Conservation (phyloP, 2,329 filamentous ascomycete species). For the Hyphodiscus sp. region DNA sequence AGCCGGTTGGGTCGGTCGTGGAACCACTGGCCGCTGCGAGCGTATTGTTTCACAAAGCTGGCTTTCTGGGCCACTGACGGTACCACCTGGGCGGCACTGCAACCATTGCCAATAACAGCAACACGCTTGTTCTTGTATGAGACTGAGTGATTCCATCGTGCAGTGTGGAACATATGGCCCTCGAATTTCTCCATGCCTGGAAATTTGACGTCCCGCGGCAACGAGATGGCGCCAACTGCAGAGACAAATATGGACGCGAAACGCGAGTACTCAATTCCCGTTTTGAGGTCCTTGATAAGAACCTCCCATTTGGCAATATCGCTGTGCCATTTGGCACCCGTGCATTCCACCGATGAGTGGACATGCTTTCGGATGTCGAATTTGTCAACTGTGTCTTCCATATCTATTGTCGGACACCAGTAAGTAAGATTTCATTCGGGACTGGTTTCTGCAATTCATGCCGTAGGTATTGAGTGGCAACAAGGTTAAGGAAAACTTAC, state of each 20-base stretch:
- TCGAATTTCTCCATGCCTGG: constrained; percentile 26
- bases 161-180: constrained; percentile 27
- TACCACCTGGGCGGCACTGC: constrained; percentile 28
- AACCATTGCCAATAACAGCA: constrained; percentile 31
- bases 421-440: too few relatives aligned
- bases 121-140: constrained; percentile 25
- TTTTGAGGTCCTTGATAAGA: constrained; percentile 20
- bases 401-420: too few relatives aligned
- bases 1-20: constrained; percentile 30
- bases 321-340: constrained; percentile 22
- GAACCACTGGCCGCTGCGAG: constrained; percentile 29
- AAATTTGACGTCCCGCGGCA: constrained; percentile 24
- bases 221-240: constrained; percentile 25
- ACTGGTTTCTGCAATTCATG: too few relatives aligned
- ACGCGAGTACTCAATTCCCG: constrained; percentile 18
- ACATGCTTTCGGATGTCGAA: constrained; percentile 2
- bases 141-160: constrained; percentile 24
- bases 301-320: constrained; percentile 25
- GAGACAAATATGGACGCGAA: constrained; percentile 22
- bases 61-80: constrained; percentile 21
- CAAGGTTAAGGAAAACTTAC: constrained; percentile 10
- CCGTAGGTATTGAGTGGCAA: background rate
- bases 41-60: constrained; percentile 23
- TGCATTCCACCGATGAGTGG: constrained; percentile 12
- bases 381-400: constrained; percentile 29